phyloP scores from a whole-genome alignment of 441 rosid genomes.

The Melastoma candidum region DNA sequence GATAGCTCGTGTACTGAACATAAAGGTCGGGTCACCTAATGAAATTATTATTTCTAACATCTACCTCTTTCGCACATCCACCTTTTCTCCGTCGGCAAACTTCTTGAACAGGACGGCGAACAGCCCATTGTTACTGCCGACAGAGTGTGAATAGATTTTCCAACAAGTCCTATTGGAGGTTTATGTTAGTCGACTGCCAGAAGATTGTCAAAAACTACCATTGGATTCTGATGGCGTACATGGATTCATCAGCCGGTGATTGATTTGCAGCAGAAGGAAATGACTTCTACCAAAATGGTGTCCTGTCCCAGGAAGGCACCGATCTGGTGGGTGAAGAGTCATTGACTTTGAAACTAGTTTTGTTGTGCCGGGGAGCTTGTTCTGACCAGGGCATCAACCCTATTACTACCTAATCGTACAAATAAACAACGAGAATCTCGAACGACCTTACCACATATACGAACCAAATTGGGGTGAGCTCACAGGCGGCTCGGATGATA shows the following conservation, averaged over 20 bases:
- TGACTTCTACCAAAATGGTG: conserved; percentile 24
- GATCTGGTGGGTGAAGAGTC: conserved; percentile 38
- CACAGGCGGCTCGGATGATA: conserved; percentile 3
- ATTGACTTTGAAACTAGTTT: conserved; percentile 34
- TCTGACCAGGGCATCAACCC: conserved; percentile 30
- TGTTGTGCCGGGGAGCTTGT: conserved; percentile 34
- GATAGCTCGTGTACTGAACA: no score
- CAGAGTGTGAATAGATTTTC: conserved; percentile 38
- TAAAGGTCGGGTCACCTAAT: conserved; percentile 22
- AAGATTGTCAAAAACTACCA: background rate
- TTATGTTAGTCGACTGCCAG: background rate
- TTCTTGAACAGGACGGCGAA: conserved; percentile 41
- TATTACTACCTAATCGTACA: no score
- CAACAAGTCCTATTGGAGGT: conserved; percentile 12
- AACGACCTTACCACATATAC: conserved; percentile 5
- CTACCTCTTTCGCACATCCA: conserved; percentile 31
- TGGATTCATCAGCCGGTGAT: conserved; percentile 14
- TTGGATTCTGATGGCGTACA: conserved; percentile 10
- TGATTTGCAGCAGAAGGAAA: conserved; percentile 27
- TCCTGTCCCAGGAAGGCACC: conserved; percentile 37
- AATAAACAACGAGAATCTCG: no score
- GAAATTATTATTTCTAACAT: conserved; percentile 30
- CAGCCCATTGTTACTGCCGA: conserved; percentile 29
- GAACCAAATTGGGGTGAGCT: conserved; percentile 9
- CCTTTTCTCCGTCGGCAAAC: conserved; percentile 30